phyloP scores from a whole-genome alignment of 441 rosid species.

The Erysimum pusillum region DNA sequence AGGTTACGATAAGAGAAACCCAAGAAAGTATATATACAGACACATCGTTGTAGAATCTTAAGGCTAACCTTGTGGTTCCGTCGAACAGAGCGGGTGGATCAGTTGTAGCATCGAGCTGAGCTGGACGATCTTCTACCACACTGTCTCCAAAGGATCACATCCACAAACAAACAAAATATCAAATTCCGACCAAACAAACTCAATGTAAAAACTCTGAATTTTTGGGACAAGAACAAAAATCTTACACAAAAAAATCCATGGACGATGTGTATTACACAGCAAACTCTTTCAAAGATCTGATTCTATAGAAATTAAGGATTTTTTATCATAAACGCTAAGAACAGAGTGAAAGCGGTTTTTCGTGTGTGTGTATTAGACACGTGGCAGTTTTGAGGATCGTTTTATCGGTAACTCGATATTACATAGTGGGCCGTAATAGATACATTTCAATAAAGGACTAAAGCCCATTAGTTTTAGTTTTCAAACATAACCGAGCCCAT shows the following conservation, averaged over 20 bases:
- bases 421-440: neutral
- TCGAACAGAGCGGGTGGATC: slow-evolving; percentile 64
- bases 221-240: slow-evolving; percentile 15
- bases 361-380: neutral
- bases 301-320: neutral
- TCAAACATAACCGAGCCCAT: neutral
- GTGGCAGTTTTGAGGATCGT: neutral
- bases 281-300: slow-evolving; percentile 15
- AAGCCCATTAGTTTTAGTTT: neutral
- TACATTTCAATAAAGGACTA: neutral
- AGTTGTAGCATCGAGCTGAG: slow-evolving; percentile 53
- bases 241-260: slow-evolving; percentile 43
- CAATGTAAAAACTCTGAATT: neutral
- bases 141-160: slow-evolving; percentile 32
- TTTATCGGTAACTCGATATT: neutral
- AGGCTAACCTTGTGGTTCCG: slow-evolving; percentile 64
- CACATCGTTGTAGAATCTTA: neutral
- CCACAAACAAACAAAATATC: neutral
- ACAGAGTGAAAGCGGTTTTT: neutral
- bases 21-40: neutral
- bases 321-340: neutral
- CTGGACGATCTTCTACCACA: slow-evolving; percentile 48
- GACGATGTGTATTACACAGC: neutral
- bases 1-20: neutral
- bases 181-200: neutral